These are phyloP conservation scores for Yarrowia sp. DNA, from an alignment of 805 yeast genomes.

Conservation along the genomic window DNA sequence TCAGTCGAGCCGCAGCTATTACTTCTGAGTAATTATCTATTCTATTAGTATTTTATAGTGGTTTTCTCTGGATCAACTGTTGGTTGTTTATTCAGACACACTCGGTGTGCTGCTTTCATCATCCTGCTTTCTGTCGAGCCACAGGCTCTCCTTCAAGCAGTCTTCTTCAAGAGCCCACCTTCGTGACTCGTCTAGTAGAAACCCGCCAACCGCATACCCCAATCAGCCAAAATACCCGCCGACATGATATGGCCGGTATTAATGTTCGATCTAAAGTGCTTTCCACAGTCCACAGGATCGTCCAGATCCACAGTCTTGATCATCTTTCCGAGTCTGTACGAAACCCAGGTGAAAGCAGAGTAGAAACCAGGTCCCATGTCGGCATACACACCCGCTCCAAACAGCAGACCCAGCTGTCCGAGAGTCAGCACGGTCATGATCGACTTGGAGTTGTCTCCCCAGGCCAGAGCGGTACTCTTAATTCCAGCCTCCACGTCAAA, in stretches of 20 bases:
- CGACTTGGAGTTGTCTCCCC: conserved; percentile 83
- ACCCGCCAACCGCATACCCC: conserved; percentile 48
- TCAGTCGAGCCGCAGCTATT: too few species aligned
- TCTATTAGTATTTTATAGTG: too few species aligned
- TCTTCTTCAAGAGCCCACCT: not conserved
- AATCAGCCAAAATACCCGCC: conserved; percentile 51
- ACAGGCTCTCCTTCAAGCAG: too few species aligned
- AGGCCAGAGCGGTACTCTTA: conserved; percentile 92
- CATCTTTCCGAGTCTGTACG: conserved; percentile 71
- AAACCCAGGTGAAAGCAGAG: conserved; percentile 67
- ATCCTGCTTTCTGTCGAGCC: too few species aligned
- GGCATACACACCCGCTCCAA: conserved; percentile 72
- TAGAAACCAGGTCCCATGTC: conserved; percentile 89
- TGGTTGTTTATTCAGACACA: too few species aligned
- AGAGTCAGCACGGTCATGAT: conserved; percentile 68
- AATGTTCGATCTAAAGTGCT: conserved; percentile 76
- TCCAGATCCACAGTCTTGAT: conserved; percentile 78
- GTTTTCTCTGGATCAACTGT: too few species aligned
- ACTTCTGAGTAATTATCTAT: too few species aligned
- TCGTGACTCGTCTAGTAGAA: conserved; percentile 22
- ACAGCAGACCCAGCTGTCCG: conserved; percentile 69
- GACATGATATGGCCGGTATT: conserved; percentile 58
- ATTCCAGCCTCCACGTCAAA: conserved; percentile 91
- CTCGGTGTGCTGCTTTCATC: too few species aligned
- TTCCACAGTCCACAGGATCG: conserved; percentile 82